Evolutionary conservation across 2,329 filamentous ascomycete genomes (phyloP).

Genomic region (Xylariaceae sp.): DNA sequence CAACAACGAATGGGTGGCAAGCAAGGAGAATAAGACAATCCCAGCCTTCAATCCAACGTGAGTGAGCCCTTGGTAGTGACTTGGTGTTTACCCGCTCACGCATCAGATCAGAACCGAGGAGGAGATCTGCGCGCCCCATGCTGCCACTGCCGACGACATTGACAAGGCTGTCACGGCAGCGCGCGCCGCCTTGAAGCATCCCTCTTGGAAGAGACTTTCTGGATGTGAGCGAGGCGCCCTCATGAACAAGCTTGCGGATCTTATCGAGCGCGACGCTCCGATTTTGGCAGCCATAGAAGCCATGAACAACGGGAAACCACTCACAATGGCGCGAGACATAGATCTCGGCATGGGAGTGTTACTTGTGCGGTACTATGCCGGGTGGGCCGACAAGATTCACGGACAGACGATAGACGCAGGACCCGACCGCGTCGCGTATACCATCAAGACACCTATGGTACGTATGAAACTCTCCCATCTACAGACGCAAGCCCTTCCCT

Average conservation of each 20-base stretch:
- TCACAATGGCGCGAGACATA: slow-evolving; percentile 44
- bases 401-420: slow-evolving; percentile 73
- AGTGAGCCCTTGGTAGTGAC: neutral
- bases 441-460: slow-evolving; percentile 45
- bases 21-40: neutral
- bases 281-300: slow-evolving; percentile 55
- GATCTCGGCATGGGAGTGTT: slow-evolving; percentile 36
- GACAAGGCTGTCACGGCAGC: slow-evolving; percentile 6
- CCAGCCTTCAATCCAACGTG: slow-evolving; percentile 5
- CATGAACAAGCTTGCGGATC: slow-evolving; percentile 65
- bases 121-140: slow-evolving; percentile 2
- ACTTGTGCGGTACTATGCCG: slow-evolving; percentile 70
- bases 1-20: slow-evolving; percentile 8
- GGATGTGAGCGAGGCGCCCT: slow-evolving; percentile 63
- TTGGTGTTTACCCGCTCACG: neutral
- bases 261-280: slow-evolving; percentile 61
- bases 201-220: slow-evolving; percentile 65
- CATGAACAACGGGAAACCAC: slow-evolving; percentile 79
- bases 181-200: slow-evolving; percentile 46
- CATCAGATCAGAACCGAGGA: slow-evolving; percentile 2
- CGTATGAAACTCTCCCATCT: no score
- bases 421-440: slow-evolving; percentile 69
- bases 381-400: slow-evolving; percentile 75
- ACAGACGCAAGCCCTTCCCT: no score
- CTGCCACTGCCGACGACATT: slow-evolving; percentile 4